Evolutionary conservation across 495 filamentous ascomycete genomes (phyloP).

Genomic region (Ramalina intermedia): DNA sequence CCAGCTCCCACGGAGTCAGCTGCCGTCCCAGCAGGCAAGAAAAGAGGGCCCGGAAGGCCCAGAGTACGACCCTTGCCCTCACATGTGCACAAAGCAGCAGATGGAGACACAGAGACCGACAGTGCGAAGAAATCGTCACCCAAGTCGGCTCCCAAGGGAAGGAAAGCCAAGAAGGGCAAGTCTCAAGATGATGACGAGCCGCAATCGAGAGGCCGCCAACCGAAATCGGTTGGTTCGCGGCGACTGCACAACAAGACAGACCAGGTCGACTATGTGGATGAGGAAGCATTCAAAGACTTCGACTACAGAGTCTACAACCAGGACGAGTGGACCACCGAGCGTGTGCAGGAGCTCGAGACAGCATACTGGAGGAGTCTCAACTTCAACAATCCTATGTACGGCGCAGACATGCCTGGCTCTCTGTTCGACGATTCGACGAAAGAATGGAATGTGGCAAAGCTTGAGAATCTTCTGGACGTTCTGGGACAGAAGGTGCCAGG

Average conservation of each 20-base stretch:
- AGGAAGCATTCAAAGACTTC: conserved; percentile 73
- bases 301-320: conserved; percentile 75
- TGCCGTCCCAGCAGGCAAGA: conserved; percentile 21
- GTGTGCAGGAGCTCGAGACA: conserved; percentile 85
- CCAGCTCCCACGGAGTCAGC: conserved; percentile 17
- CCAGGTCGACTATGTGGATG: conserved; percentile 58
- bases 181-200: conserved; percentile 37
- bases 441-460: conserved; percentile 85
- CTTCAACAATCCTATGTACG: conserved; percentile 87
- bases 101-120: conserved; percentile 31
- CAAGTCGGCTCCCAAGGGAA: conserved; percentile 30
- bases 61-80: conserved; percentile 12
- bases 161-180: conserved; percentile 32
- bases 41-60: conserved; percentile 29
- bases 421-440: conserved; percentile 83
- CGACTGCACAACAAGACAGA: conserved; percentile 71
- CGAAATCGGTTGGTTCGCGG: conserved; percentile 46
- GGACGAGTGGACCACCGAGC: conserved; percentile 71
- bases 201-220: conserved; percentile 38
- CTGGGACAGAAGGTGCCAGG: conserved; percentile 89
- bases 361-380: conserved; percentile 94
- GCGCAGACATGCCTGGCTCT: conserved; percentile 90
- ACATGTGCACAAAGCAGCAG: conserved; percentile 16
- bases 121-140: conserved; percentile 34
- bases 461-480: conserved; percentile 86